Evolutionary conservation across 805 yeast species (phyloP).

Genomic region (Millerozyma miso): DNA sequence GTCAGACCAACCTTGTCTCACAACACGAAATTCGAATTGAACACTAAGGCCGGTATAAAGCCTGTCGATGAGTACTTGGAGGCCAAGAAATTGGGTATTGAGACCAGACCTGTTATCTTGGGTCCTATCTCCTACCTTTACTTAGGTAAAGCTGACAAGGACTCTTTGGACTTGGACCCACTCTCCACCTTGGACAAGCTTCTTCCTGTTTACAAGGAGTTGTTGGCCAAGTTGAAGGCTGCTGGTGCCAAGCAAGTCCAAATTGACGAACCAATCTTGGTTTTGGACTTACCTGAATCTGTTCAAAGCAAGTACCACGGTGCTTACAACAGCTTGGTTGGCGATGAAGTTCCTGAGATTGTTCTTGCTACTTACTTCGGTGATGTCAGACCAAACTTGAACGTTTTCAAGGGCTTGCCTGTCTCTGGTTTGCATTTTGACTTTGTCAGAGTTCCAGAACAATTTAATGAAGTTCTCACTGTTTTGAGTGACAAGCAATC

Average conservation of each 20-base stretch:
- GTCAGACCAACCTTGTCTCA: conserved; percentile 98
- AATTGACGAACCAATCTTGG: conserved; percentile 96
- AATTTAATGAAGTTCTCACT: conserved; percentile 75
- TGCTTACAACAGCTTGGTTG: conserved; percentile 75
- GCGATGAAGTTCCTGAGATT: conserved; percentile 69
- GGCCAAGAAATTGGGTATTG: conserved; percentile 94
- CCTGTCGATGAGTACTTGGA: conserved; percentile 97
- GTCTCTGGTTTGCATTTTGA: conserved; percentile 96
- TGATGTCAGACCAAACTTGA: conserved; percentile 95
- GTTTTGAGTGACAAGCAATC: conserved; percentile 67
- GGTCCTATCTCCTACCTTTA: conserved; percentile 95
- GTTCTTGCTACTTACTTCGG: conserved; percentile 93
- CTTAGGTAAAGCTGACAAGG: conserved; percentile 98
- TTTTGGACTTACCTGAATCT: conserved; percentile 82
- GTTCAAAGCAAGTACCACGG: conserved; percentile 83
- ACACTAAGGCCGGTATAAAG: conserved; percentile 66
- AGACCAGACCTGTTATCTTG: conserved; percentile 94
- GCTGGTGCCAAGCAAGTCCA: conserved; percentile 97
- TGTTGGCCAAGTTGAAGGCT: conserved; percentile 77
- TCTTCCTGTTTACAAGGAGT: conserved; percentile 88
- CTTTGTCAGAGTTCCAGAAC: conserved; percentile 94
- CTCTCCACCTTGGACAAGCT: conserved; percentile 83
- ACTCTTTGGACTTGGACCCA: conserved; percentile 92
- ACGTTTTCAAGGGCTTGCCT: conserved; percentile 83
- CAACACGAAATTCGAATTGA: conserved; percentile 92